phyloP scores from a whole-genome alignment of 371 early-diverging fungal species.

The Thermomucor indicae-seudaticae region DNA sequence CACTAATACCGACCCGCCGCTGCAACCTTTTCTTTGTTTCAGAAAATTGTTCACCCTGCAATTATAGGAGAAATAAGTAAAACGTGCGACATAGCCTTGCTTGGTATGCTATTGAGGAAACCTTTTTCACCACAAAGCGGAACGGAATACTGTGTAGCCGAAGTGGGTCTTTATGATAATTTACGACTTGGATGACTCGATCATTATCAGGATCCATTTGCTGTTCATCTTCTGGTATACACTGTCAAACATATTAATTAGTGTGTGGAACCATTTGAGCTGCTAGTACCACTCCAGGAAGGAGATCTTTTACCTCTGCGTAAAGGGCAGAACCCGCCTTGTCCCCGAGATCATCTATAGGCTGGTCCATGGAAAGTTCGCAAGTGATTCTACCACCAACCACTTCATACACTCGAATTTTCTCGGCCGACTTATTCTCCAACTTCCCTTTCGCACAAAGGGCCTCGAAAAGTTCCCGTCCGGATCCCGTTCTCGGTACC shows the following conservation, averaged over 20 bases:
- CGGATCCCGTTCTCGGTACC: constrained; percentile 52
- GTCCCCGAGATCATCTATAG: constrained; percentile 32
- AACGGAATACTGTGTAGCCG: constrained; percentile 83
- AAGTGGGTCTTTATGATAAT: constrained; percentile 66
- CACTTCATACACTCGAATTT: constrained; percentile 41
- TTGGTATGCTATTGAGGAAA: background rate
- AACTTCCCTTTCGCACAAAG: constrained; percentile 50
- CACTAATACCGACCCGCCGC: constrained; percentile 67
- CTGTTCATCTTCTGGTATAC: constrained; percentile 61
- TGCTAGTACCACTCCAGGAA: background rate
- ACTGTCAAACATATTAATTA: constrained; percentile 28
- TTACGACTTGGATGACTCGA: constrained; percentile 60
- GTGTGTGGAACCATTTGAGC: background rate
- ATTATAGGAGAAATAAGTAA: too few relatives aligned
- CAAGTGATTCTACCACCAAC: constrained; percentile 31
- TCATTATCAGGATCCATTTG: constrained; percentile 43
- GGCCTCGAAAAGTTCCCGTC: constrained; percentile 58
- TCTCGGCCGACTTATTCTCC: constrained; percentile 18
- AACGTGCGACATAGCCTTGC: background rate
- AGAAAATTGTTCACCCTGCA: constrained; percentile 59
- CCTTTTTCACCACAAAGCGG: constrained; percentile 64
- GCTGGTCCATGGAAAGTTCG: constrained; percentile 36
- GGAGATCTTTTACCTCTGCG: constrained; percentile 31
- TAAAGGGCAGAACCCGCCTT: constrained; percentile 21
- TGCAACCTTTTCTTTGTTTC: constrained; percentile 72